Conservation (phyloP, 2,329 filamentous ascomycete genomes). For the Verticillium isaacii region DNA sequence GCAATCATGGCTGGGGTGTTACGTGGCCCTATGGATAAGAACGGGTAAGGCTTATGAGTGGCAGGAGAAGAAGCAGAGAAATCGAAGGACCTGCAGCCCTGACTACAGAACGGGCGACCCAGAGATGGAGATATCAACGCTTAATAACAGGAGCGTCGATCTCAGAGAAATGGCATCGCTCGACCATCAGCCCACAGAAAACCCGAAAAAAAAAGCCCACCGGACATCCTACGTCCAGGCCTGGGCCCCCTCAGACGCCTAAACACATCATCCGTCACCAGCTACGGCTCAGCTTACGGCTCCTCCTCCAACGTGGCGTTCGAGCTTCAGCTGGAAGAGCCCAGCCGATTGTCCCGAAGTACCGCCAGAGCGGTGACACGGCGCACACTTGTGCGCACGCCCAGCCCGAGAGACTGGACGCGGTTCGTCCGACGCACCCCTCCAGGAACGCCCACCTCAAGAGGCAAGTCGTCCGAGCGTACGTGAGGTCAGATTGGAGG, state of each 20-base stretch:
- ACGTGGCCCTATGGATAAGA: not conserved
- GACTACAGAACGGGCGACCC: not conserved
- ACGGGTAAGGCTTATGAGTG: not conserved
- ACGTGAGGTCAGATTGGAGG: not conserved
- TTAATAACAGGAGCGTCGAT: not conserved
- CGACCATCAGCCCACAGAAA: not conserved
- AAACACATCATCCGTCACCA: not conserved
- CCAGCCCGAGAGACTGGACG: not conserved
- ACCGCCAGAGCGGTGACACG: not conserved
- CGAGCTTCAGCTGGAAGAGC: not conserved
- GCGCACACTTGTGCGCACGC: not conserved
- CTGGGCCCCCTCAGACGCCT: not conserved
- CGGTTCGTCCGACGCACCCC: not conserved
- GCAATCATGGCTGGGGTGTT: slow-evolving; percentile 3
- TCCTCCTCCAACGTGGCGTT: not conserved
- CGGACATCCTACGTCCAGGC: not conserved
- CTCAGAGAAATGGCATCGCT: not conserved
- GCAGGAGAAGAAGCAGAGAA: not conserved
- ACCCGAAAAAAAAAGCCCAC: not conserved
- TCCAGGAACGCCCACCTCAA: not conserved
- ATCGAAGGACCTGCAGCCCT: not conserved
- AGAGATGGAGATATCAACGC: not conserved
- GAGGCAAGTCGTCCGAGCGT: not conserved
- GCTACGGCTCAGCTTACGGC: not conserved
- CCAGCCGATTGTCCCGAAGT: not conserved